These are phyloP conservation scores for Botrytis fragariae DNA, from an alignment of 2,329 filamentous ascomycete genomes.

Conservation along the genomic window DNA sequence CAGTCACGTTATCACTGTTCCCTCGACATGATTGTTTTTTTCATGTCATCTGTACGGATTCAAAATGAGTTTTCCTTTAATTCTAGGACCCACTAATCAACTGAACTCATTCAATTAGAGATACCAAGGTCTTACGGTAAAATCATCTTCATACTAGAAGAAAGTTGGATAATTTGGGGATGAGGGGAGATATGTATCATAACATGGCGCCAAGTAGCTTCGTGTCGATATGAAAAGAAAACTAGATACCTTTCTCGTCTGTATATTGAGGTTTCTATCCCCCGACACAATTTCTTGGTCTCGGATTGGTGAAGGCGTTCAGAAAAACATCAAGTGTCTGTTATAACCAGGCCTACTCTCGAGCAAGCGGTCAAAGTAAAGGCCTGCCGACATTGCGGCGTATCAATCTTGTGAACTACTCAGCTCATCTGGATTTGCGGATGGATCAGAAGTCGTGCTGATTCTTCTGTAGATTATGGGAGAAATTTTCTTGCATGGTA, in stretches of 20 bases:
- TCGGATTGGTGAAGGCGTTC: not conserved
- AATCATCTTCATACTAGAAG: not conserved
- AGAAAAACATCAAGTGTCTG: not conserved
- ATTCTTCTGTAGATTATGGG: not conserved
- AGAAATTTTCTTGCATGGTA: not conserved
- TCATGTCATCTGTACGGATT: not conserved
- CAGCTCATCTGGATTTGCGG: not conserved
- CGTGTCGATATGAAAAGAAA: not conserved
- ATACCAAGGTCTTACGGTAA: not conserved
- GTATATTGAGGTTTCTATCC: not conserved
- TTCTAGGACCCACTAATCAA: not conserved
- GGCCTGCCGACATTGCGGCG: not conserved
- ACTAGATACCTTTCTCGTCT: not conserved
- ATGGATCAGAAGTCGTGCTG: not conserved
- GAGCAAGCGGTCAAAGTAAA: not conserved
- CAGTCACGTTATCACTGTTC: not conserved
- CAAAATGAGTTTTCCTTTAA: too few species aligned
- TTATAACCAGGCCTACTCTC: not conserved
- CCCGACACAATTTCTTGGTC: not conserved
- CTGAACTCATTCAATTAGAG: not conserved
- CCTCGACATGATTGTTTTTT: not conserved
- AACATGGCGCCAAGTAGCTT: conserved; percentile 1
- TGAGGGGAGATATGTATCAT: not conserved
- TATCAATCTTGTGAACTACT: not conserved
- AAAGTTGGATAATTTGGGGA: not conserved